phyloP scores from a whole-genome alignment of 495 filamentous ascomycete genomes.

The Trichoderma gamsii region DNA sequence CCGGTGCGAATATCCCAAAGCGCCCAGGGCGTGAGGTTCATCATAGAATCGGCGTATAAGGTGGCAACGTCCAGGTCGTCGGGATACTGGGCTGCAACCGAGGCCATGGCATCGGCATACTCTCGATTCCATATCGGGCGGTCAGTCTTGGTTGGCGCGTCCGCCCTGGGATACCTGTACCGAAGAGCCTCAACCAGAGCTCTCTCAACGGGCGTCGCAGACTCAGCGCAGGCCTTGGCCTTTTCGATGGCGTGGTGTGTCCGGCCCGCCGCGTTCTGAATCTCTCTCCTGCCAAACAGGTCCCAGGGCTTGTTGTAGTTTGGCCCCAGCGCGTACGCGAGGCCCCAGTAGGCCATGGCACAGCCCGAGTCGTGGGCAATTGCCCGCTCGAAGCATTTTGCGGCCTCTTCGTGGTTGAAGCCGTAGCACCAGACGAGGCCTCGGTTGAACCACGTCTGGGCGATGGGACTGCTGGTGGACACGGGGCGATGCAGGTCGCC shows the following conservation, averaged over 20 bases:
- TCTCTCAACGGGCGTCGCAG: constrained; percentile 38
- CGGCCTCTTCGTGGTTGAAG: constrained; percentile 62
- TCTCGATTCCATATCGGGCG: constrained; percentile 47
- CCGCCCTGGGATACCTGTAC: constrained; percentile 46
- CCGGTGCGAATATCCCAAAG: constrained; percentile 59
- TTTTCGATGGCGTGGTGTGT: constrained; percentile 39
- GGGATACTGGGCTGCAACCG: constrained; percentile 47
- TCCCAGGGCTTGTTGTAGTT: constrained; percentile 75
- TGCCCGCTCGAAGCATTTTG: constrained; percentile 53
- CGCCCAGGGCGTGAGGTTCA: constrained; percentile 64
- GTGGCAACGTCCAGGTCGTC: constrained; percentile 56
- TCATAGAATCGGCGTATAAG: constrained; percentile 59
- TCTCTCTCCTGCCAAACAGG: constrained; percentile 55
- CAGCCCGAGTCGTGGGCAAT: constrained; percentile 47
- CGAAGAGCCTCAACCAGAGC: constrained; percentile 54
- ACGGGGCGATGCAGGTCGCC: constrained; percentile 47
- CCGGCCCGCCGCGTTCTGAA: constrained; percentile 37
- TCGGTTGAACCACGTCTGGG: constrained; percentile 56
- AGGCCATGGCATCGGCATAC: constrained; percentile 57
- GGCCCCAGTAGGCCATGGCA: constrained; percentile 62
- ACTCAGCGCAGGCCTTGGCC: constrained; percentile 21
- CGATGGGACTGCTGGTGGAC: constrained; percentile 35
- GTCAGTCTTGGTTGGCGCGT: constrained; percentile 30
- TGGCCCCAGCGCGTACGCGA: constrained; percentile 58
- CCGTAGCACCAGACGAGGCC: constrained; percentile 58